phyloP scores from a whole-genome alignment of 805 yeast genomes.

The Kodamaea nitidulidarum region DNA sequence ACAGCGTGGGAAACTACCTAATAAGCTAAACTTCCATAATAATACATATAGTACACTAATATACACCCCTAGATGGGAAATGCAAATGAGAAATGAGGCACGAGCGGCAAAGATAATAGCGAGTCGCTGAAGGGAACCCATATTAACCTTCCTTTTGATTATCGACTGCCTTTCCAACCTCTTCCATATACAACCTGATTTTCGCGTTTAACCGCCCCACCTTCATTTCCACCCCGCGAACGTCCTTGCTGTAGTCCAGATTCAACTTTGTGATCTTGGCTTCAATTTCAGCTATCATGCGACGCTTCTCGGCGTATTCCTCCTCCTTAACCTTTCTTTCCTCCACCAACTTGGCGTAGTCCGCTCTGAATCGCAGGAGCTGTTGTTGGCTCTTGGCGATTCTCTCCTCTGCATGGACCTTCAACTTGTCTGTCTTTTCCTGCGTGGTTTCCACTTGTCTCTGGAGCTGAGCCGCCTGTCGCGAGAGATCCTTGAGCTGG shows the following conservation, averaged over 20 bases:
- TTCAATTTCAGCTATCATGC: conserved; percentile 43
- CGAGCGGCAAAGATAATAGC: not conserved
- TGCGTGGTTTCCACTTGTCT: conserved; percentile 47
- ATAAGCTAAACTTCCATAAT: not conserved
- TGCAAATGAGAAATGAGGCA: not conserved
- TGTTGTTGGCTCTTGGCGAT: conserved; percentile 38
- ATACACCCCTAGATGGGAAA: conserved; percentile 8
- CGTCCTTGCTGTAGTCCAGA: conserved; percentile 48
- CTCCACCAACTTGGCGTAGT: conserved; percentile 46
- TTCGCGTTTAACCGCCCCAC: conserved; percentile 53
- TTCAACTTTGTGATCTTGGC: conserved; percentile 35
- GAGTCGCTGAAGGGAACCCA: not conserved
- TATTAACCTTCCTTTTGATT: not conserved
- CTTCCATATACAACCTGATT: conserved; percentile 48
- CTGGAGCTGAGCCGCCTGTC: conserved; percentile 45
- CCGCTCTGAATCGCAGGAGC: conserved; percentile 40
- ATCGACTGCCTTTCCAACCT: conserved; percentile 38
- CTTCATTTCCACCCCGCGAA: conserved; percentile 50
- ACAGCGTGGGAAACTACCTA: too few relatives aligned
- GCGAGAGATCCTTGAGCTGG: conserved; percentile 36
- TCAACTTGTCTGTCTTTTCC: conserved; percentile 45
- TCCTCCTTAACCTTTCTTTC: conserved; percentile 47
- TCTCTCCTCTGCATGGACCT: conserved; percentile 43
- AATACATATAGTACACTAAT: conserved; percentile 11
- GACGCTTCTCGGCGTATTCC: conserved; percentile 46